Base-by-base conservation (phyloP, 2,329 filamentous ascomycete species). In the Sclerotinia borealis region DNA sequence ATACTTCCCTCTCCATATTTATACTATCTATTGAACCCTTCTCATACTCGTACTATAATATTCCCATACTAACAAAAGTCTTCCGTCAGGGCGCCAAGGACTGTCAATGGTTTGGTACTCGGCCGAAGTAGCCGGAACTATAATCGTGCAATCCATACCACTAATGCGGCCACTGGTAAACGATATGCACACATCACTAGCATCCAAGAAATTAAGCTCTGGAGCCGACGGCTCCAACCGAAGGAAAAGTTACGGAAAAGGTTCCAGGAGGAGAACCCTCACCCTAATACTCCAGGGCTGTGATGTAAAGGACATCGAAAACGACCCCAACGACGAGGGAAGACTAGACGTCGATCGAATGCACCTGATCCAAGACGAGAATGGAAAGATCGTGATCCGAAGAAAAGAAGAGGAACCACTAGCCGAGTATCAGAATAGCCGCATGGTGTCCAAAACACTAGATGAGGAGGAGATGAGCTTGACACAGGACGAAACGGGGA, bases 131-230 rank as follows among this genome's bases (percentile, higher is more conserved):
- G 76, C 79, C 10, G 80, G 81, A 60, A 83, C 81, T 31, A 81
- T 83, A 66, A 82, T 83, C 49, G 81, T 83, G 4, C 81, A 83
- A 67, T 83, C 79, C 64, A 79, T 83, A 3, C 81, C 81, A 2
- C 78, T 83, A 19, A 68, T 83, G 9, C 77, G 81, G 11, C 79
- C 80, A 0, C 76, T 83, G 25, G 66, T 83, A 47, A 74, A 76
- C 49, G 77, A 79, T 37, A 71, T 79, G 10, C 74, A 76, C 63
- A 75, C 74, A 1, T 75, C 76, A 0, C 63, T 79, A 34, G 75
- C 75, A 3, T 77, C 75, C 2, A 22, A 11, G 25, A 58, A 47
- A 31, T n/a, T 45, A 3, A 11, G 27, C 8, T 58, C 54, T 1
- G 54, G 39, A 19, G 54, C 39, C 13, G 54, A 58, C 15, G 13